Conservation (phyloP, 306 rosid species). For the Rosa multiflora region DNA sequence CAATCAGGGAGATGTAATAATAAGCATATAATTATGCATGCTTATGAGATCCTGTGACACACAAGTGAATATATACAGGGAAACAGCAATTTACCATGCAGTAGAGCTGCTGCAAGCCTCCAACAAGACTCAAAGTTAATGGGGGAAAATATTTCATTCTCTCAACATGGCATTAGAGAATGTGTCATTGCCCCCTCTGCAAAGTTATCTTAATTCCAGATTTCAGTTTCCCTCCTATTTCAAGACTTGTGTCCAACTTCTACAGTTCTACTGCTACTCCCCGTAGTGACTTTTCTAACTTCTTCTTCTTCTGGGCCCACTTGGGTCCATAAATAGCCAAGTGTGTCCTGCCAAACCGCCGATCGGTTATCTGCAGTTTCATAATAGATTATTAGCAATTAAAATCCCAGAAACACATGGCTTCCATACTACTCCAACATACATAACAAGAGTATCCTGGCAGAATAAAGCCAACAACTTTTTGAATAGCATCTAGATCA, state of each 20-base stretch:
- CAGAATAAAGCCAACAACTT: background rate
- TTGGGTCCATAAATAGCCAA: conserved; percentile 89
- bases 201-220: conserved; percentile 10
- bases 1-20: conserved; percentile 1
- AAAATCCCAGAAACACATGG: conserved; percentile 8
- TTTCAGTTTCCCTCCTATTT: conserved; percentile 23
- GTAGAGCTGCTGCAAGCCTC: background rate
- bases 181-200: conserved; percentile 7
- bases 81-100: conserved; percentile 12
- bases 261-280: conserved; percentile 30
- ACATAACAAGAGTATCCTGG: conserved; percentile 7
- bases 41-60: background rate
- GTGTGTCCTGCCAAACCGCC: conserved; percentile 83
- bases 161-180: conserved; percentile 14
- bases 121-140: conserved; percentile 5
- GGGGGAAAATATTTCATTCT: conserved; percentile 16
- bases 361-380: conserved; percentile 70
- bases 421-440: background rate
- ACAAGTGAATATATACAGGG: background rate
- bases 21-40: background rate
- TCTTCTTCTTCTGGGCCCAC: conserved; percentile 88
- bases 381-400: conserved; percentile 22
- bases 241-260: conserved; percentile 25
- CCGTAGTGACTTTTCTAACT: conserved; percentile 26
- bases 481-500: conserved; percentile 4